Evolutionary conservation across 768 basidiomycete genomes (phyloP).

Genomic region (Pleurotus eryngii): DNA sequence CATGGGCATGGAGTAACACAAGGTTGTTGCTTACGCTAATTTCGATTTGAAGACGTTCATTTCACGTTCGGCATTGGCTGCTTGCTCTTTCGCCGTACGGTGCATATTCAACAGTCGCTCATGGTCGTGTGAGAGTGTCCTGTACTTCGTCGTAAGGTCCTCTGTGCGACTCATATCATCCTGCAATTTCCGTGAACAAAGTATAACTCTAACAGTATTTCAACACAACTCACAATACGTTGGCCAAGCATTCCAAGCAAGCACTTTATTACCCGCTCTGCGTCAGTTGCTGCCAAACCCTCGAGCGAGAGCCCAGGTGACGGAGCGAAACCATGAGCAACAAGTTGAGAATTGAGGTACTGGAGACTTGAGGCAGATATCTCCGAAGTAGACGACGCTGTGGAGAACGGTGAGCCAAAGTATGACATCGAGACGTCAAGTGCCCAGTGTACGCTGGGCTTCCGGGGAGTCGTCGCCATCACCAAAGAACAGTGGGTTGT

Average conservation of each 20-base stretch:
- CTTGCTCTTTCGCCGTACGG: conserved; percentile 51
- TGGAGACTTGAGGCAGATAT: conserved; percentile 62
- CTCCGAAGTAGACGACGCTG: conserved; percentile 43
- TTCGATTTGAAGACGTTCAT: conserved; percentile 70
- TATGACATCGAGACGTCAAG: conserved; percentile 40
- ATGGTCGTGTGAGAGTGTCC: conserved; percentile 78
- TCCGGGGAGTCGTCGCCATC: conserved; percentile 42
- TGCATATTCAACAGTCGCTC: conserved; percentile 72
- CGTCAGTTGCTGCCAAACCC: conserved; percentile 52
- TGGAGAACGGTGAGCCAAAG: conserved; percentile 41
- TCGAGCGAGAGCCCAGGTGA: conserved; percentile 67
- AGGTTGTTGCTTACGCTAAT: conserved; percentile 49
- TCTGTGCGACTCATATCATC: conserved; percentile 80
- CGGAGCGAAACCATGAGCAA: conserved; percentile 75
- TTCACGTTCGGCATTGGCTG: conserved; percentile 77
- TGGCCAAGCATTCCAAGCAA: conserved; percentile 74
- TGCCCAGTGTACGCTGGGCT: conserved; percentile 49
- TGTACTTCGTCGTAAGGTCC: conserved; percentile 66
- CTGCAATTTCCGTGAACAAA: conserved; percentile 18
- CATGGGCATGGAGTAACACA: not conserved
- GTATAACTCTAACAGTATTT: too few relatives aligned
- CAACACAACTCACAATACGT: conserved; percentile 73
- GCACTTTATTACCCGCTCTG: conserved; percentile 65
- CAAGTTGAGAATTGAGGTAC: conserved; percentile 77
- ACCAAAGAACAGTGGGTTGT: not conserved